Evolutionary conservation across 1,284 basidiomycete species (phyloP).

Genomic region (Trichosporon sp.): DNA sequence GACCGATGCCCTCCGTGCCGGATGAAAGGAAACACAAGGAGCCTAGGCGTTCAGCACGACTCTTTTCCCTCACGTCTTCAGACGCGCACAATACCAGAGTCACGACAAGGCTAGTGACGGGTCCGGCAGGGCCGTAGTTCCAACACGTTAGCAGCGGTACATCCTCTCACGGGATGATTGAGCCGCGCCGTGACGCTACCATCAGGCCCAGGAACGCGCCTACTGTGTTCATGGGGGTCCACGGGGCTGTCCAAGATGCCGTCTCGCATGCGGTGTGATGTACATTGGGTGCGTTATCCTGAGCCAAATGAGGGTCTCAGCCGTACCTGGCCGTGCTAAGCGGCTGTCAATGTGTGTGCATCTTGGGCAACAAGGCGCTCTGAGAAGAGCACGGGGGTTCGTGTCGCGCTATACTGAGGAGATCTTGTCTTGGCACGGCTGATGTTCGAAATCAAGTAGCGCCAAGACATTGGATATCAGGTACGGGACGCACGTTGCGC

Average conservation of each 20-base stretch:
- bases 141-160: background rate
- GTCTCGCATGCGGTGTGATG: background rate
- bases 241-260: background rate
- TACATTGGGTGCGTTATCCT: background rate
- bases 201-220: background rate
- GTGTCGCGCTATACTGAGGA: background rate
- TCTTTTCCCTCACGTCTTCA: background rate
- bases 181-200: background rate
- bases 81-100: background rate
- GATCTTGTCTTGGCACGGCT: background rate
- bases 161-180: background rate
- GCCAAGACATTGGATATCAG: background rate
- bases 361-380: background rate
- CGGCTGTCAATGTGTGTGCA: background rate
- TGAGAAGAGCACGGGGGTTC: background rate
- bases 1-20: too few species aligned
- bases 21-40: too few species aligned
- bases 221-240: background rate
- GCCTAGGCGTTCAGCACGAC: too few species aligned
- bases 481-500: background rate
- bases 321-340: background rate
- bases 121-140: background rate
- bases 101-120: background rate
- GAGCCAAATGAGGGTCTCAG: background rate
- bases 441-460: background rate